phyloP scores from a whole-genome alignment of 2,329 filamentous ascomycete genomes.

The Thermoascus crustaceus region DNA sequence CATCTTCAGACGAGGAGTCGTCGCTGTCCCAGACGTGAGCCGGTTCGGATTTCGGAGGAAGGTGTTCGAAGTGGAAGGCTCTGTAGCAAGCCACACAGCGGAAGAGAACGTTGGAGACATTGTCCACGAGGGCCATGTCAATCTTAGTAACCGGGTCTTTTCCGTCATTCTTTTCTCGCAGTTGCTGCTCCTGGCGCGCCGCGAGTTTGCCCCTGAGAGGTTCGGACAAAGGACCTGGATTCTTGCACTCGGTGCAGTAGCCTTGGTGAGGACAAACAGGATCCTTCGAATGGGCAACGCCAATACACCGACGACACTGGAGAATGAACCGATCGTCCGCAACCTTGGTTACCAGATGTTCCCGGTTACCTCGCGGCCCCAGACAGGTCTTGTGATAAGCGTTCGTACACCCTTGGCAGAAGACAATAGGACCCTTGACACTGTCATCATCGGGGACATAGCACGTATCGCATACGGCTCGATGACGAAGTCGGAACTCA shows the following conservation, averaged over 20 bases:
- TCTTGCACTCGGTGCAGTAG: constrained; percentile 62
- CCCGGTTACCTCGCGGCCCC: constrained; percentile 61
- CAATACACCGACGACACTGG: constrained; percentile 82
- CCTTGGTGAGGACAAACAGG: constrained; percentile 59
- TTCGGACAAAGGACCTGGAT: constrained; percentile 58
- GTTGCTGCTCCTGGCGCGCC: constrained; percentile 71
- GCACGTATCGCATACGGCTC: constrained; percentile 65
- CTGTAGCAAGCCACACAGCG: constrained; percentile 70
- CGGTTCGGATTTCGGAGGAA: constrained; percentile 45
- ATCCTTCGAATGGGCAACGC: constrained; percentile 60
- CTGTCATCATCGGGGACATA: constrained; percentile 43
- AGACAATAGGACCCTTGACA: constrained; percentile 63
- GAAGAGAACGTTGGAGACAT: constrained; percentile 68
- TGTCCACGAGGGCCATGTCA: constrained; percentile 59
- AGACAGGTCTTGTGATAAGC: constrained; percentile 79
- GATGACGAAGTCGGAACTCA: constrained; percentile 63
- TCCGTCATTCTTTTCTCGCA: constrained; percentile 69
- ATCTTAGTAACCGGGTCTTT: constrained; percentile 67
- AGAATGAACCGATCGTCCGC: constrained; percentile 69
- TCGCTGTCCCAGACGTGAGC: constrained; percentile 5
- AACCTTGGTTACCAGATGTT: constrained; percentile 87
- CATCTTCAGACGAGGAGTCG: constrained; percentile 10
- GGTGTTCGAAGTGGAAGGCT: constrained; percentile 75
- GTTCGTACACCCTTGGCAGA: constrained; percentile 83
- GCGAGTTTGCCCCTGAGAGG: constrained; percentile 68